phyloP scores from a whole-genome alignment of 495 filamentous ascomycete species.

The Aspergillus bertholletiae region DNA sequence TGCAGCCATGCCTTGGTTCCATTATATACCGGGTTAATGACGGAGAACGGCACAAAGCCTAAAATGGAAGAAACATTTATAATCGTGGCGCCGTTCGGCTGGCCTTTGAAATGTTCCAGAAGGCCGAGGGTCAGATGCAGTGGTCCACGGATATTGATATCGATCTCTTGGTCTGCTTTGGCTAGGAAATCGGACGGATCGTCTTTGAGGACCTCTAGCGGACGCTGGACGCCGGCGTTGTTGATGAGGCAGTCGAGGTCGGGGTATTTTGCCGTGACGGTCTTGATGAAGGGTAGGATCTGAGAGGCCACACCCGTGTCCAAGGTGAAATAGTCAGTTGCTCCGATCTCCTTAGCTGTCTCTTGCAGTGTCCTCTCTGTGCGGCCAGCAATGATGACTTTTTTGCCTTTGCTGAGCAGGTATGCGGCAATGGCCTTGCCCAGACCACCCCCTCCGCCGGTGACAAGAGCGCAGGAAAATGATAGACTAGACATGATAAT shows the following conservation, averaged over 20 bases:
- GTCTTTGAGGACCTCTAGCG: constrained; percentile 15
- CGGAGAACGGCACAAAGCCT: constrained; percentile 36
- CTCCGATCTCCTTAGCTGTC: constrained; percentile 33
- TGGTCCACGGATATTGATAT: constrained; percentile 47
- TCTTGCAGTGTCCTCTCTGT: constrained; percentile 41
- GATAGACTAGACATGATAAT: background rate
- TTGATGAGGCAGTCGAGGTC: constrained; percentile 48
- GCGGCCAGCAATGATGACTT: constrained; percentile 43
- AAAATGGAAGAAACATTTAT: constrained; percentile 47
- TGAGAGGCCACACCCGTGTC: constrained; percentile 34
- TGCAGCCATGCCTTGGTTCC: constrained; percentile 49
- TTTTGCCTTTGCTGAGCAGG: constrained; percentile 38
- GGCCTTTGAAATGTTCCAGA: constrained; percentile 37
- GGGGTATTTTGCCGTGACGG: constrained; percentile 33
- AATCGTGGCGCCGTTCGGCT: constrained; percentile 25
- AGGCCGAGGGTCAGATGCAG: constrained; percentile 43
- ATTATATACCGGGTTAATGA: constrained; percentile 48
- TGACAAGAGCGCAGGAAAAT: constrained; percentile 39
- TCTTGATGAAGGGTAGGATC: constrained; percentile 35
- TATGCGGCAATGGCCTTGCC: constrained; percentile 40
- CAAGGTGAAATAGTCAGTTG: constrained; percentile 37
- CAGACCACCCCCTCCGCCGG: constrained; percentile 47
- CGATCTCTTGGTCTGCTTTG: constrained; percentile 45
- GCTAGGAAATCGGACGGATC: constrained; percentile 15
- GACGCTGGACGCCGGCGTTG: constrained; percentile 28